Evolutionary conservation across 768 basidiomycete species (phyloP), one percentile per base, ranked within the genome.

Genomic region (Phylloporus rhodoxanthus): DNA sequence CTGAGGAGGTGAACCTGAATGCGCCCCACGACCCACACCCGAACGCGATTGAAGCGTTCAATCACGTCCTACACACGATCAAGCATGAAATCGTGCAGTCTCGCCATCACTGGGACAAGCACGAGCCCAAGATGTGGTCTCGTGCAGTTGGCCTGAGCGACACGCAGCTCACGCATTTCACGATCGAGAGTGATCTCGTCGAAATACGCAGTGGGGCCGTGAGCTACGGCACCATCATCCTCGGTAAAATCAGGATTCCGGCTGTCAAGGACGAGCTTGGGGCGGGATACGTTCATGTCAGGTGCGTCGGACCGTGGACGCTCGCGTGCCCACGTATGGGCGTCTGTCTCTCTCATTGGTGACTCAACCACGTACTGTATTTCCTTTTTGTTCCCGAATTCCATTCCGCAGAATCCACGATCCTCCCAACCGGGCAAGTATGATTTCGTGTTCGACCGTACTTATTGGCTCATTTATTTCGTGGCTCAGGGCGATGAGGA

Each of bases 161-260:
- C 59, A 42, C 67, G 0, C 68, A 81, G 21, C 70, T 89, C 48
- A 70, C 73, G 10, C 53, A 57, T 45, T 86, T 87, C 59, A 70
- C 65, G 32, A 70, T 82, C 41, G 60, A 70, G 56, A 37, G 67
- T 5, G 75, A 75, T 54, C 68, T 78, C 39, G 69, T 75, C 13
- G 57, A 68, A 54, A 63, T 74, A 26, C 72, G 84, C 48, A 82
- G 78, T 58, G 84, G 75, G 4, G 53, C 66, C 32, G 82, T 81
- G 29, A 75, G 81, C 50, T 81, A 89, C 63, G 87, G 87, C 14
- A 79, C 75, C 9, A 78, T 89, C 49, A 78, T 91, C 52, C 64
- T 91, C 10, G 87, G 88, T 23, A 88, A 90, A 74, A 77, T 89
- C 63, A 77, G 76, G 57, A 73, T 89, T 39, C 84, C 85, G 8